Base-by-base conservation (phyloP, 2,329 filamentous ascomycete species). In the Colletotrichum magnum region DNA sequence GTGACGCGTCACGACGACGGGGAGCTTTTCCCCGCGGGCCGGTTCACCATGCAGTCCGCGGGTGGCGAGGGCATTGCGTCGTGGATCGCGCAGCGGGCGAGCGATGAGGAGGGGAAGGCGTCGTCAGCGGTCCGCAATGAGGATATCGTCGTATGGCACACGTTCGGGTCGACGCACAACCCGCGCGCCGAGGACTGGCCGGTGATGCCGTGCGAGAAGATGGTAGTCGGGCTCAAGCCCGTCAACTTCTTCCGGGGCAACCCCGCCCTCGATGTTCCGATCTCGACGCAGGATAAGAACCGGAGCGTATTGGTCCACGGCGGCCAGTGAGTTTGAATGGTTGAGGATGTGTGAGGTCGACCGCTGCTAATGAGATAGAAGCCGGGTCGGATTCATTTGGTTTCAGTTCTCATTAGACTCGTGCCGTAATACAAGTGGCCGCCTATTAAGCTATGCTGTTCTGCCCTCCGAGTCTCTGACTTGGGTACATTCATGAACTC, bases 111-210 rank as follows among this genome's bases (percentile, higher is more conserved):
- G 78, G 84, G 36, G 80, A 86, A 53, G 75, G 80, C 5, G 32
- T 36, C 58, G 79, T 84, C 39, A 73, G 84, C 32, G 73, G 85
- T 77, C 79, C 71, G 79, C 57, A 71, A 90, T 68, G 79, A 83
- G 21, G 85, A 89, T 50, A 83, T 89, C 48, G 86, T 90, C 1
- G 78, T 90, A 5, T 90, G 87, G 86, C 83, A 88, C 18, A 86
- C 87, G 3, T 86, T 85, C 73, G 82, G 90, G 18, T 86, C 90
- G 28, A 92, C 90, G 41, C 90, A 92, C 72, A 88, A 90, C 26
- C 89, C 90, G 0, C 82, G 90, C 0, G 84, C 88, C 12, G 90
- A 92, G 72, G 90, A 92, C 74, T 92, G 90, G 82, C 90, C 89
- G 0, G 88, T 92, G 5, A 92, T 92, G 90, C 90, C 90, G 0